These are phyloP conservation scores for Pseudocercospora eumusae DNA, from an alignment of 2,329 filamentous ascomycete species.

Conservation along the genomic window DNA sequence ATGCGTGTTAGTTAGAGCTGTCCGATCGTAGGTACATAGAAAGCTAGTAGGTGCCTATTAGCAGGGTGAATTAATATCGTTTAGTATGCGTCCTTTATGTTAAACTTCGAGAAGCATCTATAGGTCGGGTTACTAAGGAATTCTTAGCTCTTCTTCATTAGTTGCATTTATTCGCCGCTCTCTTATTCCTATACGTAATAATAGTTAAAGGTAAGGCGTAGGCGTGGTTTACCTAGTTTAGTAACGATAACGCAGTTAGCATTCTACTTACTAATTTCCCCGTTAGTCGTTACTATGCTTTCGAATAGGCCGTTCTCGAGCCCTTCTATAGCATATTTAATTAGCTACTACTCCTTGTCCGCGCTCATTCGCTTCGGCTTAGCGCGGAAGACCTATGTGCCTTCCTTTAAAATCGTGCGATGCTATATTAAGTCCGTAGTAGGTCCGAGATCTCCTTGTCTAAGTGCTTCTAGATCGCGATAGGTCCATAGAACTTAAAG, in stretches of 20 bases:
- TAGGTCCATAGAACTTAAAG: background rate
- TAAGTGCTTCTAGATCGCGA: background rate
- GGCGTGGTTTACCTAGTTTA: too few species aligned
- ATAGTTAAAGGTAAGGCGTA: background rate
- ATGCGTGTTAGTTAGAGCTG: background rate
- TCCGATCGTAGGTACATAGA: background rate
- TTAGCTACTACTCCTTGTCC: background rate
- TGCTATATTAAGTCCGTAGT: background rate
- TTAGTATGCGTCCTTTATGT: too few species aligned
- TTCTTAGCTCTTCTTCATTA: background rate
- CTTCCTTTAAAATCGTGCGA: background rate
- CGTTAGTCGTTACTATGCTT: too few species aligned
- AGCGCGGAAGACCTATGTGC: too few species aligned
- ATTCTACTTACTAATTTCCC: too few species aligned
- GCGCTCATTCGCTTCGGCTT: background rate
- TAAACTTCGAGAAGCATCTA: background rate
- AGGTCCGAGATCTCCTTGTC: background rate
- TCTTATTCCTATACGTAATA: background rate
- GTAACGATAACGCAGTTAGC: too few species aligned
- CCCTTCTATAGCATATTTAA: too few species aligned
- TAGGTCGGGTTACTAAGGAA: background rate
- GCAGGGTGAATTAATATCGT: background rate
- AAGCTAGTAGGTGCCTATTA: background rate
- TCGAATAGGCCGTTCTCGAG: too few species aligned
- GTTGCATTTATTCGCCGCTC: background rate